Percentiles rank a stretch among this genome's conserved stretches.
These are phyloP conservation scores for Blepharisma undulans DNA, from an alignment of 169 alveolate species.

Conservation along the genomic window DNA sequence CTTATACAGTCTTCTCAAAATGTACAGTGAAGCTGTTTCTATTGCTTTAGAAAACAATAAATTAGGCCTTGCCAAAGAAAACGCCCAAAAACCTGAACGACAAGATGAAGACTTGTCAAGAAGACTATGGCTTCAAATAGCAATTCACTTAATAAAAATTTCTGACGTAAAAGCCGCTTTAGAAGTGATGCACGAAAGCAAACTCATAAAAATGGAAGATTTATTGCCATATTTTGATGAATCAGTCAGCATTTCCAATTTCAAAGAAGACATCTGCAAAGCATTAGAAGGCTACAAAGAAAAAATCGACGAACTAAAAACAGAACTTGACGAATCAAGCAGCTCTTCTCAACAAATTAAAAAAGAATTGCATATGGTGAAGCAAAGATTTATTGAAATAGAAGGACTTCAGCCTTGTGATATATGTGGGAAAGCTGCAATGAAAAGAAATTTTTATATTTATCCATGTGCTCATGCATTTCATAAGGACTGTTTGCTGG, in stretches of 20 bases:
- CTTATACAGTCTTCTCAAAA: background rate
- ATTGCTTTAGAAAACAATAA: constrained; percentile 15
- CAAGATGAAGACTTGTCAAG: constrained; percentile 7
- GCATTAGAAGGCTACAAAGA: constrained; percentile 50
- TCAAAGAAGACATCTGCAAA: constrained; percentile 52
- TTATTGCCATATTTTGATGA: constrained; percentile 59
- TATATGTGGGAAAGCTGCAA: background rate
- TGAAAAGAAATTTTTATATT: background rate
- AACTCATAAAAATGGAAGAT: constrained; percentile 61
- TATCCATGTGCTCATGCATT: constrained; percentile 33
- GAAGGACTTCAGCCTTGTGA: constrained; percentile 38
- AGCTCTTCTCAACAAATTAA: constrained; percentile 53
- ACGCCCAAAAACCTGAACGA: constrained; percentile 26
- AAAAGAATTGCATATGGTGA: constrained; percentile 46
- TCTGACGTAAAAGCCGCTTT: constrained; percentile 49
- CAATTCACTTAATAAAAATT: constrained; percentile 10
- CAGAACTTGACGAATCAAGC: constrained; percentile 46
- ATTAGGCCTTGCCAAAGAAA: constrained; percentile 28
- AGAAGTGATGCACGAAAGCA: constrained; percentile 53
- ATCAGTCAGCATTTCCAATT: constrained; percentile 48
- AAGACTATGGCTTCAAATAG: constrained; percentile 39
- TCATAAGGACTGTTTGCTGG: constrained; percentile 32
- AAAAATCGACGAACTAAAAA: constrained; percentile 45
- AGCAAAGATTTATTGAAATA: constrained; percentile 53
- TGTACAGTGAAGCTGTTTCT: constrained; percentile 33